phyloP scores from a whole-genome alignment of 768 basidiomycete genomes.

The Naganishia vaughanmartiniae region DNA sequence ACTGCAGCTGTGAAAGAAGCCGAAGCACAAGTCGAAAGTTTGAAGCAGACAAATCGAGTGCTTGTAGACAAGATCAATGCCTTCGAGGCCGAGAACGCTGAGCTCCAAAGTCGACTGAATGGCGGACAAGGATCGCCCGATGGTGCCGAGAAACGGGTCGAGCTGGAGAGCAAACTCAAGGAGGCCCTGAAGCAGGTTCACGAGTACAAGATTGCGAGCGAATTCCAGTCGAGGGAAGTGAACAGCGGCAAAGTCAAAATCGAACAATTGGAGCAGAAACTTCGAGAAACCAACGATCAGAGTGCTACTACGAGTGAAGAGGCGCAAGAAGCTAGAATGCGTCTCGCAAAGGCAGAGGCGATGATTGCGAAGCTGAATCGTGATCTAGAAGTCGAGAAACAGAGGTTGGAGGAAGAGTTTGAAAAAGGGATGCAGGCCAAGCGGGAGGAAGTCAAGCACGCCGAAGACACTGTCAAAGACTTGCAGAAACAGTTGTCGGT shows the following conservation, averaged over 20 bases:
- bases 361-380: constrained; percentile 38
- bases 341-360: constrained; percentile 37
- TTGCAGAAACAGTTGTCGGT: constrained; percentile 55
- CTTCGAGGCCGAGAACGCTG: constrained; percentile 36
- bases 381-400: constrained; percentile 41
- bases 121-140: constrained; percentile 20
- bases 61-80: constrained; percentile 30
- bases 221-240: constrained; percentile 26
- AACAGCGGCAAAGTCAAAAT: constrained; percentile 22
- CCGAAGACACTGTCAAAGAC: constrained; percentile 73
- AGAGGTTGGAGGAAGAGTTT: constrained; percentile 40
- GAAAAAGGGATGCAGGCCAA: constrained; percentile 46
- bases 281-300: constrained; percentile 33
- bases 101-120: constrained; percentile 16
- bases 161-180: constrained; percentile 39
- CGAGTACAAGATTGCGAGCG: constrained; percentile 28
- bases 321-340: constrained; percentile 7
- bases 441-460: constrained; percentile 58
- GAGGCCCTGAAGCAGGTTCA: constrained; percentile 29
- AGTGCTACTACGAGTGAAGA: constrained; percentile 25
- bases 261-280: constrained; percentile 36
- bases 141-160: constrained; percentile 28
- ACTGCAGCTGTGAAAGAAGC: constrained; percentile 29
- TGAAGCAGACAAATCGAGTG: constrained; percentile 53
- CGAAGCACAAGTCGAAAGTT: constrained; percentile 56